A percentile compares a stretch with the other conserved stretches of the same genome.
Evolutionary conservation across 345 rosid species (phyloP).

Genomic region (Gossypium sturtianum): DNA sequence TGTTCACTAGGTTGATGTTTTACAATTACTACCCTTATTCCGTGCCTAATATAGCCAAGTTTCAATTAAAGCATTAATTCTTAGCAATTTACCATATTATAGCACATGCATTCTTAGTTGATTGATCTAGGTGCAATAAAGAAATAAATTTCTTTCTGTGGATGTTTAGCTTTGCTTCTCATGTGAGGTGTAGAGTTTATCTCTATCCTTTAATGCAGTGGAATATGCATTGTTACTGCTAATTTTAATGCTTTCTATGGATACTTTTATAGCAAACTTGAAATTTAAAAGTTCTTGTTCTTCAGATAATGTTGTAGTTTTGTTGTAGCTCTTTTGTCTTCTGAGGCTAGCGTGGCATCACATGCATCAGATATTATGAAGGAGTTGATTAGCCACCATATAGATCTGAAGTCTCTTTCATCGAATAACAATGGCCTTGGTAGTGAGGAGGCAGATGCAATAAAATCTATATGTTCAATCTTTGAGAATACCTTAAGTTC

Average conservation of each 20-base stretch:
- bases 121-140: conserved; percentile 1
- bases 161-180: background rate
- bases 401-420: conserved; percentile 30
- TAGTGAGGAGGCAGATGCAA: conserved; percentile 36
- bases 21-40: background rate
- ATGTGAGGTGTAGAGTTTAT: background rate
- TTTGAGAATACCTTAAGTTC: conserved; percentile 46
- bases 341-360: conserved; percentile 44
- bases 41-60: background rate
- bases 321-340: conserved; percentile 61
- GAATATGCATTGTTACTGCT: background rate
- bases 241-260: background rate
- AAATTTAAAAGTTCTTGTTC: background rate
- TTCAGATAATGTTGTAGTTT: conserved; percentile 9
- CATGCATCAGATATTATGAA: conserved; percentile 50
- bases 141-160: background rate
- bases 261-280: background rate
- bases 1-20: background rate
- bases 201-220: background rate
- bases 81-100: background rate
- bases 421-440: conserved; percentile 29
- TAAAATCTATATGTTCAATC: conserved; percentile 45
- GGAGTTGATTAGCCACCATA: conserved; percentile 48
- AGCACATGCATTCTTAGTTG: background rate
- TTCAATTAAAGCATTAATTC: background rate